Conservation (phyloP, 2,329 filamentous ascomycete genomes). For the Pseudocercospora eumusae region DNA sequence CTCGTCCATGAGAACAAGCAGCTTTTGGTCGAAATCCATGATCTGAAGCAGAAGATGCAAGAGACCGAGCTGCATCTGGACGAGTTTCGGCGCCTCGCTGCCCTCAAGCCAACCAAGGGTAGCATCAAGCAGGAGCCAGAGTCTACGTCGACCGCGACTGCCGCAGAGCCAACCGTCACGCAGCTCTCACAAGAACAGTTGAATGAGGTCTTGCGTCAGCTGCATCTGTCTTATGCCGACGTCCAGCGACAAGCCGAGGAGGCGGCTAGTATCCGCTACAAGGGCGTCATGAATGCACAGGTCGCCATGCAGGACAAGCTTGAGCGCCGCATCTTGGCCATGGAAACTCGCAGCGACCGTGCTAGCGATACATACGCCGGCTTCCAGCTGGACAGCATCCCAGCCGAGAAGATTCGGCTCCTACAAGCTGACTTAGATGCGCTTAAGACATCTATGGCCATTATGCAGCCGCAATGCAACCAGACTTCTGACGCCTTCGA, state of each 20-base stretch:
- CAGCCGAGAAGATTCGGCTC: neutral
- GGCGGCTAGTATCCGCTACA: neutral
- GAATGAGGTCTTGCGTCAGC: neutral
- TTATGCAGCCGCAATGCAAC: conserved; percentile 6
- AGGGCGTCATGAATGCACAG: conserved; percentile 5
- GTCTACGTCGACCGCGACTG: neutral
- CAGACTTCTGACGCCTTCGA: neutral
- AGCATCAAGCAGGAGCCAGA: conserved; percentile 4
- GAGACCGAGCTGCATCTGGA: conserved; percentile 1
- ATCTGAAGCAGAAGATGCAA: neutral
- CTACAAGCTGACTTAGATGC: conserved; percentile 1
- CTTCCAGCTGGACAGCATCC: neutral
- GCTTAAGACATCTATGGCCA: conserved; percentile 1
- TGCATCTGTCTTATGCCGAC: conserved; percentile 6
- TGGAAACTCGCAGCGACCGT: neutral
- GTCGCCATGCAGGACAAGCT: conserved; percentile 11
- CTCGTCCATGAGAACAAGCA: conserved; percentile 2
- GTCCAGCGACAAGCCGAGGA: conserved; percentile 1
- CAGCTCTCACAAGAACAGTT: conserved; percentile 9
- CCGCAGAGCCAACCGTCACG: neutral
- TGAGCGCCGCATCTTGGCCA: neutral
- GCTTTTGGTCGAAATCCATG: neutral
- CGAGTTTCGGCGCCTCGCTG: neutral
- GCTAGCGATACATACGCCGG: neutral
- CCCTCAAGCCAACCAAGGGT: neutral